Conservation (phyloP, 2,329 filamentous ascomycete species). For the Fonsecaea pugnacius region DNA sequence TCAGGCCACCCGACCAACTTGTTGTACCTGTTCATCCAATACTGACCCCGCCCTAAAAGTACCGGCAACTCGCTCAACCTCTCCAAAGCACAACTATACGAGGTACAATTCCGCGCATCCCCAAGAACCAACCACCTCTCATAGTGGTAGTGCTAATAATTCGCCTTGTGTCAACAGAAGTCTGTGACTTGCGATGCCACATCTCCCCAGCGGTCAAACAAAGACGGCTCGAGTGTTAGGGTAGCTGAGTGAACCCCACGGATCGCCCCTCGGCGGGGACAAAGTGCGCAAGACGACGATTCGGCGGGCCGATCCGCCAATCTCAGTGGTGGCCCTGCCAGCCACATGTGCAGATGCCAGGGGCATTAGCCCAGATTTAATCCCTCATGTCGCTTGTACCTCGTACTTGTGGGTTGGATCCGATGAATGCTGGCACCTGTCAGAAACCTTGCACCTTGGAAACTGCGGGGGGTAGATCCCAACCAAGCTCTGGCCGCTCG, state of each 20-base stretch:
- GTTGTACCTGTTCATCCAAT: too few species aligned
- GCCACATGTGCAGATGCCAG: neutral
- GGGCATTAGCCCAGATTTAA: neutral
- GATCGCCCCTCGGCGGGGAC: neutral
- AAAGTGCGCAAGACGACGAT: neutral
- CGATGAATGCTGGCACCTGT: constrained; percentile 7
- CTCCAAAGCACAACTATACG: neutral
- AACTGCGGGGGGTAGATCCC: too few species aligned
- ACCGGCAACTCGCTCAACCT: neutral
- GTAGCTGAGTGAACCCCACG: neutral
- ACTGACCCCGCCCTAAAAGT: too few species aligned
- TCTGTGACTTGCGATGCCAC: neutral
- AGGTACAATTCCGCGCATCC: neutral
- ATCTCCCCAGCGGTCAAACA: neutral
- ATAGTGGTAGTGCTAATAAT: neutral
- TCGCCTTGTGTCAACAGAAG: neutral
- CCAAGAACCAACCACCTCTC: neutral
- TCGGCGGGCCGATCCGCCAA: neutral
- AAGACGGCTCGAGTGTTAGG: neutral
- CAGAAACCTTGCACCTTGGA: neutral
- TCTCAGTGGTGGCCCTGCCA: neutral
- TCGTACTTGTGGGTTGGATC: neutral
- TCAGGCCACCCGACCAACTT: too few species aligned
- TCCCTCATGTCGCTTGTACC: constrained; percentile 7
- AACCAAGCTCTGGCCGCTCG: constrained; percentile 10